A percentile compares a stretch with the other conserved stretches of the same genome.
These are phyloP conservation scores for Cercospora brassicicola DNA, from an alignment of 2,329 filamentous ascomycete species.

Conservation along the genomic window DNA sequence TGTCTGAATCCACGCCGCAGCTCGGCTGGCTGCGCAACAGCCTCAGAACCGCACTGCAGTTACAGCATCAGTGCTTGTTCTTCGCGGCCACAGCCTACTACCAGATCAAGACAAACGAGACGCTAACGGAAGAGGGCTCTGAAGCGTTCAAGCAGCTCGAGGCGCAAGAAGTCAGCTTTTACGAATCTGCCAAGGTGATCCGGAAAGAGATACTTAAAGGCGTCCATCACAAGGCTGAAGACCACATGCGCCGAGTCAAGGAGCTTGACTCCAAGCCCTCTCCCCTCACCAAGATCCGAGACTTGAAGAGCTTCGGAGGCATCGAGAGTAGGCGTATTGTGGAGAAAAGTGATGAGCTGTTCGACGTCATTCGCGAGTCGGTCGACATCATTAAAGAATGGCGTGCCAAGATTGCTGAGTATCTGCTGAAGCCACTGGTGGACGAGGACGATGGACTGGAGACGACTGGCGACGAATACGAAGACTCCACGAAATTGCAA, in stretches of 20 bases:
- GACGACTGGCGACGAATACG: conserved; percentile 84
- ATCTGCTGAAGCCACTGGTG: conserved; percentile 72
- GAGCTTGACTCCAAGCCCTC: conserved; percentile 46
- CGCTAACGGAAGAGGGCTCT: conserved; percentile 65
- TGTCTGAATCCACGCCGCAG: conserved; percentile 29
- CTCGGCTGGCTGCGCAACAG: conserved; percentile 53
- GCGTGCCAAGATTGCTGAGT: conserved; percentile 69
- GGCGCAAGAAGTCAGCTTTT: conserved; percentile 67
- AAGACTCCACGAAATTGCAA: conserved; percentile 80
- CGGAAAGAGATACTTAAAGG: conserved; percentile 74
- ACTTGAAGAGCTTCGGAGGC: conserved; percentile 58
- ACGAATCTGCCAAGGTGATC: conserved; percentile 74
- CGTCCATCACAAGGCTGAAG: conserved; percentile 58
- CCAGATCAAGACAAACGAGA: conserved; percentile 73
- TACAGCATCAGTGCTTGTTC: conserved; percentile 79
- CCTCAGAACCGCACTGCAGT: conserved; percentile 71
- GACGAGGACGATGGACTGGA: conserved; percentile 77
- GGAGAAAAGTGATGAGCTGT: conserved; percentile 66
- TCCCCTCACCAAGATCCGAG: conserved; percentile 57
- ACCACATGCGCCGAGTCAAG: conserved; percentile 63
- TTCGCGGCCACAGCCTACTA: conserved; percentile 82
- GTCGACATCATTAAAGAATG: conserved; percentile 69
- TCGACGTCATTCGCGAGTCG: conserved; percentile 68
- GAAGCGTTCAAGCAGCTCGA: conserved; percentile 67
- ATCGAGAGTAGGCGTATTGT: conserved; percentile 70